Evolutionary conservation across 305 asterid genomes (phyloP).

Genomic region (Solanum hybrid): DNA sequence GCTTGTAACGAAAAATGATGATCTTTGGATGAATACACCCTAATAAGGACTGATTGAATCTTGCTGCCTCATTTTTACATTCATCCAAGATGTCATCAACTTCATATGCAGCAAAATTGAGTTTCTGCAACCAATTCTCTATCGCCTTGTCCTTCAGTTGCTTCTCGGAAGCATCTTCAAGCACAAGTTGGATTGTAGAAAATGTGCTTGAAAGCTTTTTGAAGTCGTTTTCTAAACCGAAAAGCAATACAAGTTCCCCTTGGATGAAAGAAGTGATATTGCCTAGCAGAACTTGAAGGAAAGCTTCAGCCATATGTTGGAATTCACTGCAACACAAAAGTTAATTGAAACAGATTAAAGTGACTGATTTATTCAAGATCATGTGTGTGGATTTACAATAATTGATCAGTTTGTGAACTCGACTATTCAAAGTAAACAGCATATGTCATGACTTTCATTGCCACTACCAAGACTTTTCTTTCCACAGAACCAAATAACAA

Average conservation of each 20-base stretch:
- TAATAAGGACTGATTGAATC: background rate
- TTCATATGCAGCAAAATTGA: background rate
- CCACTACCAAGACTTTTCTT: too few relatives aligned
- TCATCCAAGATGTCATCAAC: background rate
- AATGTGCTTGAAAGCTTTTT: background rate
- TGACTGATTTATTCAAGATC: too few relatives aligned
- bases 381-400: too few relatives aligned
- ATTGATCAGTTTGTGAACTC: too few relatives aligned
- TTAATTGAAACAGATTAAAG: too few relatives aligned
- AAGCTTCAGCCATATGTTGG: background rate
- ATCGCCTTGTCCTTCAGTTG: background rate
- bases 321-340: too few relatives aligned
- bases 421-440: too few relatives aligned
- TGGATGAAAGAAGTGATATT: background rate
- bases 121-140: background rate
- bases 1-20: background rate
- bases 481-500: too few relatives aligned
- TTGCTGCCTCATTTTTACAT: background rate
- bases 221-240: background rate
- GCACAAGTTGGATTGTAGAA: background rate
- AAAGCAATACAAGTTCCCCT: background rate
- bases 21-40: background rate
- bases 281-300: background rate
- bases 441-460: too few relatives aligned
- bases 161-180: background rate